Evolutionary conservation across 2,329 filamentous ascomycete genomes (phyloP).

Genomic region (Mariannaea elegans): DNA sequence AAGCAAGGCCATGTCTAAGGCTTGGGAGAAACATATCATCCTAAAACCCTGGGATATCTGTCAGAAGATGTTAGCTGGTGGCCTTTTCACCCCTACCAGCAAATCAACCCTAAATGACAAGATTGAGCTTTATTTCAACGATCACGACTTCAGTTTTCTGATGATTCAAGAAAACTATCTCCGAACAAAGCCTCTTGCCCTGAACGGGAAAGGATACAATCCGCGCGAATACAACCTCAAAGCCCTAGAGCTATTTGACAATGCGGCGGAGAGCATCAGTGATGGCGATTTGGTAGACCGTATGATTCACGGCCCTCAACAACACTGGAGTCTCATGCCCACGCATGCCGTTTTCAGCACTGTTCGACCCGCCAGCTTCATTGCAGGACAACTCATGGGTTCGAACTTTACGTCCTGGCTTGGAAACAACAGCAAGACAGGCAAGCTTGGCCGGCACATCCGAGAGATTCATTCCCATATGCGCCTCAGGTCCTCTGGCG

Average conservation of each 20-base stretch:
- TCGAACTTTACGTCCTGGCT: conserved; percentile 91
- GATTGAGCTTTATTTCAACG: conserved; percentile 98
- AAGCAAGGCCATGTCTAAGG: conserved; percentile 93
- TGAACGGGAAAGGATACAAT: conserved; percentile 63
- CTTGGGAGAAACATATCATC: conserved; percentile 97
- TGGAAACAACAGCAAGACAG: conserved; percentile 90
- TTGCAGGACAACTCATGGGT: conserved; percentile 79
- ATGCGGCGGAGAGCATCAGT: conserved; percentile 94
- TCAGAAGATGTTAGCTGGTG: conserved; percentile 87
- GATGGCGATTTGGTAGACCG: conserved; percentile 95
- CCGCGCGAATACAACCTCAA: conserved; percentile 80
- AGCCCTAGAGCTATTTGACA: conserved; percentile 83
- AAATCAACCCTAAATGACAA: conserved; percentile 95
- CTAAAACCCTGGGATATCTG: conserved; percentile 99
- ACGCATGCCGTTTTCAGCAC: conserved; percentile 96
- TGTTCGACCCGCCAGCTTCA: conserved; percentile 87
- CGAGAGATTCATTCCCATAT: conserved; percentile 98
- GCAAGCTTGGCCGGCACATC: conserved; percentile 79
- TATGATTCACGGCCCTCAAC: conserved; percentile 98
- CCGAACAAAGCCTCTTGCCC: conserved; percentile 76
- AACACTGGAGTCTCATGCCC: conserved; percentile 98
- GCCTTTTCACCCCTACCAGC: conserved; percentile 84
- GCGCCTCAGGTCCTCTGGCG: conserved; percentile 88
- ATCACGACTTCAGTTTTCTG: conserved; percentile 95
- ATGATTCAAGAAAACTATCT: conserved; percentile 99